Evolutionary conservation across 2,329 filamentous ascomycete genomes (phyloP).

Genomic region (Xylaria sp.): DNA sequence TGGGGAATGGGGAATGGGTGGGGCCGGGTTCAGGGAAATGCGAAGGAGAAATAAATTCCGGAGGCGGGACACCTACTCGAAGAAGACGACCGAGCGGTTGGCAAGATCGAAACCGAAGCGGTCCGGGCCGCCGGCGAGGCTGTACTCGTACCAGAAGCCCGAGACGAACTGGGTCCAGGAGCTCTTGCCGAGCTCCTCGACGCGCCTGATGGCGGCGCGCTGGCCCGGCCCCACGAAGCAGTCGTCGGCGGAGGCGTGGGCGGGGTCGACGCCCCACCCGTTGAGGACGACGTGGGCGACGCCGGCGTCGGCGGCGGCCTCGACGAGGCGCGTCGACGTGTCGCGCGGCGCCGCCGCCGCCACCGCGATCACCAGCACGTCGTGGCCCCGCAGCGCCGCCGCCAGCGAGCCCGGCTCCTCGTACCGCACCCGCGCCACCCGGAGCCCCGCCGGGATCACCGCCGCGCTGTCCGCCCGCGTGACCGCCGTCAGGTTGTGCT

Average conservation of each 20-base stretch:
- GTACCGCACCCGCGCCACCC: constrained; percentile 46
- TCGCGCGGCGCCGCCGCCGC: constrained; percentile 44
- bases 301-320: constrained; percentile 56
- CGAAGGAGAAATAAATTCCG: neutral
- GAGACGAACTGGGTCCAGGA: constrained; percentile 46
- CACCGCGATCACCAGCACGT: constrained; percentile 59
- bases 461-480: constrained; percentile 46
- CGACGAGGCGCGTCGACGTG: constrained; percentile 52
- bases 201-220: constrained; percentile 36
- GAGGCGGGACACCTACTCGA: constrained; percentile 32
- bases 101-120: constrained; percentile 53
- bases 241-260: constrained; percentile 39
- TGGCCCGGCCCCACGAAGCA: constrained; percentile 26
- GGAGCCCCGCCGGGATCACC: constrained; percentile 47
- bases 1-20: constrained; percentile 41
- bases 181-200: constrained; percentile 41
- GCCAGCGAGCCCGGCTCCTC: constrained; percentile 44
- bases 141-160: constrained; percentile 58
- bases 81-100: constrained; percentile 43
- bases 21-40: no score
- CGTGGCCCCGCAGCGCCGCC: constrained; percentile 53
- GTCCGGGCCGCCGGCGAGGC: constrained; percentile 40
- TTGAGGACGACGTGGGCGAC: constrained; percentile 60
- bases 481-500: constrained; percentile 53
- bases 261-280: constrained; percentile 43